Conservation (phyloP, 805 yeast genomes). For the Kazachstania viticola region DNA sequence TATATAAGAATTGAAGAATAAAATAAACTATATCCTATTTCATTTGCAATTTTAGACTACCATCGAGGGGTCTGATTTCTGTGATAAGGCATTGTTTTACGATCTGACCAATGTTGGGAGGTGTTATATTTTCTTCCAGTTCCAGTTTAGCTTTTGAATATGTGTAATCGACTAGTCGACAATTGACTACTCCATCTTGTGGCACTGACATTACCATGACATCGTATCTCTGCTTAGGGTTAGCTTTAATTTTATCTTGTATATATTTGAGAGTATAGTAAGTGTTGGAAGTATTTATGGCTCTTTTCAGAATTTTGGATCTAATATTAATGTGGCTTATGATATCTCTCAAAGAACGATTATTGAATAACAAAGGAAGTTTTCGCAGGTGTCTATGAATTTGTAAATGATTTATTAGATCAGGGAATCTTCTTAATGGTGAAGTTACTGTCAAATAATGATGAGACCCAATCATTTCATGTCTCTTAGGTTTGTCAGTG, state of each 20-base stretch:
- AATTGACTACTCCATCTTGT: slow-evolving; percentile 26
- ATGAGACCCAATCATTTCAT: slow-evolving; percentile 51
- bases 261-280: slow-evolving; percentile 30
- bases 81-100: slow-evolving; percentile 30
- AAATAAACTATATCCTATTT: too few relatives aligned
- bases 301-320: slow-evolving; percentile 29
- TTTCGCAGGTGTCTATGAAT: slow-evolving; percentile 35
- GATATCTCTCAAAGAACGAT: slow-evolving; percentile 27
- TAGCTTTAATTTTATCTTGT: slow-evolving; percentile 7
- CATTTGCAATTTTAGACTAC: slow-evolving; percentile 24
- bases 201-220: slow-evolving; percentile 35
- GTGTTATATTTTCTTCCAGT: slow-evolving; percentile 14
- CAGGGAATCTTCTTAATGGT: slow-evolving; percentile 77
- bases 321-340: slow-evolving; percentile 35
- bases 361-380: slow-evolving; percentile 20
- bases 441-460: slow-evolving; percentile 73
- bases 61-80: slow-evolving; percentile 35
- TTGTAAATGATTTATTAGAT: slow-evolving; percentile 73
- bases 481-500: slow-evolving; percentile 35
- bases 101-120: slow-evolving; percentile 34
- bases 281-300: slow-evolving; percentile 19
- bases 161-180: slow-evolving; percentile 20
- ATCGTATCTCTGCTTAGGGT: slow-evolving; percentile 9
- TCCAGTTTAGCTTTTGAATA: slow-evolving; percentile 25
- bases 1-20: too few relatives aligned